Percentiles rank a stretch among this genome's conserved stretches.
Conservation (phyloP, 345 rosid genomes). For the Kandelia obovata region DNA sequence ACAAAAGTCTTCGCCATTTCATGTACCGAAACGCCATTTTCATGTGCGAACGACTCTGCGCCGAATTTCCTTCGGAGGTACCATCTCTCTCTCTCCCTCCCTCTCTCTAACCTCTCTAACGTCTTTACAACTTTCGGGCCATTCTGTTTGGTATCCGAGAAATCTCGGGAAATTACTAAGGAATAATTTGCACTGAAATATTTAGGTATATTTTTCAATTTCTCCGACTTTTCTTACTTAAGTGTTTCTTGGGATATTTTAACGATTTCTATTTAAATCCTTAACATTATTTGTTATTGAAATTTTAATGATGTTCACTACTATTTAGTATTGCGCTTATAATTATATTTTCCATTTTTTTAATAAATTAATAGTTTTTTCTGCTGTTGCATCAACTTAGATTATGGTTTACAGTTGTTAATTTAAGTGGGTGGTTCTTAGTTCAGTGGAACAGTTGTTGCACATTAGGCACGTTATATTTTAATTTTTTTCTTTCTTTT, state of each 20-base stretch:
- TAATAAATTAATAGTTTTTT: too few relatives aligned
- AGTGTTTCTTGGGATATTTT: not conserved
- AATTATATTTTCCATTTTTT: too few relatives aligned
- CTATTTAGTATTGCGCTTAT: too few relatives aligned
- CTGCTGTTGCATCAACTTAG: too few relatives aligned
- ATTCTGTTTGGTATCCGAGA: conserved; percentile 13
- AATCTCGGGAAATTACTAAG: not conserved
- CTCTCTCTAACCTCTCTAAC: not conserved
- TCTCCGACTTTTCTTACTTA: not conserved
- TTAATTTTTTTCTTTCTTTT: too few relatives aligned
- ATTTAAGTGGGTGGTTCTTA: too few relatives aligned
- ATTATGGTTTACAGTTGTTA: too few relatives aligned
- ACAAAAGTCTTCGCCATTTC: conserved; percentile 83
- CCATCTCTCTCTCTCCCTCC: not conserved
- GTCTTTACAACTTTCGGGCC: not conserved
- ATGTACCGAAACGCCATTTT: conserved; percentile 81
- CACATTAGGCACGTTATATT: too few relatives aligned
- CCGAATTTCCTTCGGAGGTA: conserved; percentile 99
- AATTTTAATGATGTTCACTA: too few relatives aligned
- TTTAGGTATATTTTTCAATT: not conserved
- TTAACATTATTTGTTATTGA: too few relatives aligned
- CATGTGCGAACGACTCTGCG: conserved; percentile 95
- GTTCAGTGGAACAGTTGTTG: too few relatives aligned
- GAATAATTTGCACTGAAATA: not conserved
- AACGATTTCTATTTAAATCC: too few relatives aligned